Evolutionary conservation across 768 basidiomycete genomes (phyloP).

Genomic region (Lactarius sp.): DNA sequence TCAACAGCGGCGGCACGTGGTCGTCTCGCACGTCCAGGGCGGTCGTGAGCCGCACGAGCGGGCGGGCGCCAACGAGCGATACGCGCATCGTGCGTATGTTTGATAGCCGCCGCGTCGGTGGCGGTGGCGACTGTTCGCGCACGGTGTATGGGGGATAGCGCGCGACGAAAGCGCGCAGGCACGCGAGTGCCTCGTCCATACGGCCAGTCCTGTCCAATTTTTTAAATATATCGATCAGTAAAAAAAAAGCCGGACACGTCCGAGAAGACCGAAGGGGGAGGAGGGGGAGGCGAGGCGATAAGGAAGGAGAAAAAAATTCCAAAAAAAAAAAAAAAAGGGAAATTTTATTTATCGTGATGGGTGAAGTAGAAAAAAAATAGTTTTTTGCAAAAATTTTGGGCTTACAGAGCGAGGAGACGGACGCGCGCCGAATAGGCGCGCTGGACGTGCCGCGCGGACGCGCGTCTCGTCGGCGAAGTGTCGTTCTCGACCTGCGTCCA

Average conservation of each 20-base stretch:
- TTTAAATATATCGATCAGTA: neutral
- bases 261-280: neutral
- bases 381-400: neutral
- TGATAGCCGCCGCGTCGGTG: neutral
- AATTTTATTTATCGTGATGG: too few relatives aligned
- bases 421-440: slow-evolving; percentile 66
- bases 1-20: slow-evolving; percentile 70
- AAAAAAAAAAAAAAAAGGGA: neutral
- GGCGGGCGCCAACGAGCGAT: slow-evolving; percentile 51
- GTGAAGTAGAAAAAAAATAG: neutral
- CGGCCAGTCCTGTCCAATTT: slow-evolving; percentile 42
- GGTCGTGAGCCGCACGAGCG: slow-evolving; percentile 67
- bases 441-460: slow-evolving; percentile 53
- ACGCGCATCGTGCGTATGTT: slow-evolving; percentile 46
- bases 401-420: slow-evolving; percentile 53
- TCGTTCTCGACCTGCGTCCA: slow-evolving; percentile 51
- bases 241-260: neutral
- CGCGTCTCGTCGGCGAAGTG: slow-evolving; percentile 25
- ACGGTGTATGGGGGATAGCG: slow-evolving; percentile 60
- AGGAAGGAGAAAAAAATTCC: slow-evolving; percentile 32
- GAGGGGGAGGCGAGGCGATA: too few relatives aligned
- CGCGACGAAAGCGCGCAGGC: slow-evolving; percentile 56
- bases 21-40: slow-evolving; percentile 63
- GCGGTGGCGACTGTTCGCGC: slow-evolving; percentile 31
- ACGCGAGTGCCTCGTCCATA: slow-evolving; percentile 47